These are phyloP conservation scores for Colletotrichum sp. DNA, from an alignment of 2,329 filamentous ascomycete species.

Conservation along the genomic window DNA sequence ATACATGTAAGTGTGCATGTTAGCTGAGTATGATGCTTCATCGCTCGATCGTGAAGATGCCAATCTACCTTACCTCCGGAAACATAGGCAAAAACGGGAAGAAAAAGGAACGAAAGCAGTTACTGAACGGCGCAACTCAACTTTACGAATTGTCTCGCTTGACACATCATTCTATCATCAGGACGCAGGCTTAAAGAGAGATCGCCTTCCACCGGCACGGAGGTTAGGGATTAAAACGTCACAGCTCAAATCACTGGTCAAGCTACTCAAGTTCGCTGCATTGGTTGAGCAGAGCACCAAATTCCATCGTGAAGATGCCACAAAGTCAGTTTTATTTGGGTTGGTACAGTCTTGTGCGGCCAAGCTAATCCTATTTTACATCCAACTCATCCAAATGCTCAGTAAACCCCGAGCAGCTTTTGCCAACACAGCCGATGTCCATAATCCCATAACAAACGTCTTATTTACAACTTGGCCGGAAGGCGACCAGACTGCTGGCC, in stretches of 20 bases:
- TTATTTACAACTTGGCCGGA: conserved; percentile 7
- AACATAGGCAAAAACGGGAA: no score
- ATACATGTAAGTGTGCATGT: not conserved
- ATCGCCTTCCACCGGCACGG: not conserved
- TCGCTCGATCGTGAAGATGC: not conserved
- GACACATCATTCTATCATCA: not conserved
- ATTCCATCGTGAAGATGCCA: not conserved
- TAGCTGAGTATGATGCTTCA: not conserved
- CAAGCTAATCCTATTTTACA: not conserved
- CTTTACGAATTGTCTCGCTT: fast-evolving
- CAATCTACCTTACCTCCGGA: not conserved
- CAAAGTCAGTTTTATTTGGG: not conserved
- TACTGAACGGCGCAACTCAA: not conserved
- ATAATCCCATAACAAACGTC: not conserved
- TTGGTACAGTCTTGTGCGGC: not conserved
- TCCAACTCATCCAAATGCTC: not conserved
- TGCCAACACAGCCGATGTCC: not conserved
- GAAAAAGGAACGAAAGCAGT: not conserved
- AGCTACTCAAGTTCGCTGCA: not conserved
- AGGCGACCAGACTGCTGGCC: conserved; percentile 49
- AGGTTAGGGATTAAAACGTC: no score
- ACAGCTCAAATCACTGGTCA: not conserved
- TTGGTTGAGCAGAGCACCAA: not conserved
- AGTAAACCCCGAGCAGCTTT: not conserved
- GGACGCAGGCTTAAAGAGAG: not conserved